A percentile compares a stretch with the other conserved stretches of the same genome.
phyloP scores from a whole-genome alignment of 1,284 basidiomycete genomes.

The Cerioporus squamosus region DNA sequence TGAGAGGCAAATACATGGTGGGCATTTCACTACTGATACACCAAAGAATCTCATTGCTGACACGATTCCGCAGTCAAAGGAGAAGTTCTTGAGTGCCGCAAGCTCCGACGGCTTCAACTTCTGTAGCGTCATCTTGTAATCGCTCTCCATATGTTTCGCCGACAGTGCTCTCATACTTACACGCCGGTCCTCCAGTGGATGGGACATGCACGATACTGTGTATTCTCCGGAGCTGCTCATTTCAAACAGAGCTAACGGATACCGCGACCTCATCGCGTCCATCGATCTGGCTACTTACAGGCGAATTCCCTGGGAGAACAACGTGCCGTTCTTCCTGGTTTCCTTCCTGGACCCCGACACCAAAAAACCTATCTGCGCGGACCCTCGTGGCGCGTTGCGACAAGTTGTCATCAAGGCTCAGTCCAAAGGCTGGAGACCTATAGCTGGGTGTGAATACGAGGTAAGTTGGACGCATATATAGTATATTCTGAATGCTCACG shows the following conservation, averaged over 20 bases:
- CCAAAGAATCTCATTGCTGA: neutral
- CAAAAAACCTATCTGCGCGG: slow-evolving; percentile 74
- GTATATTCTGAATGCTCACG: neutral
- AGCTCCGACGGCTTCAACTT: slow-evolving; percentile 88
- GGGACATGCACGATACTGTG: slow-evolving; percentile 87
- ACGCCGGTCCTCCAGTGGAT: slow-evolving; percentile 56
- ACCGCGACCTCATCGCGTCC: slow-evolving; percentile 83
- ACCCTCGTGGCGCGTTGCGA: slow-evolving; percentile 84
- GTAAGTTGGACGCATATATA: slow-evolving; percentile 42
- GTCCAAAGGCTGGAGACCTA: slow-evolving; percentile 59
- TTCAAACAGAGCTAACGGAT: slow-evolving; percentile 91
- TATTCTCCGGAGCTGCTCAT: slow-evolving; percentile 88
- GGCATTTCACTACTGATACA: slow-evolving; percentile 13
- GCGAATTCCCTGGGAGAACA: slow-evolving; percentile 90
- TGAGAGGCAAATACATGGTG: slow-evolving; percentile 94
- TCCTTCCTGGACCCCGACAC: slow-evolving; percentile 89
- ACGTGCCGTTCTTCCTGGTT: slow-evolving; percentile 92
- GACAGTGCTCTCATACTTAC: neutral
- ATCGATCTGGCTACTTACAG: slow-evolving; percentile 88
- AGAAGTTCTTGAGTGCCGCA: slow-evolving; percentile 90
- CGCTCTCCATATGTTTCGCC: slow-evolving; percentile 2
- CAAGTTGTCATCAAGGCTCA: slow-evolving; percentile 57
- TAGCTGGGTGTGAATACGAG: slow-evolving; percentile 92
- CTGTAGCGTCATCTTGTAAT: slow-evolving; percentile 87
- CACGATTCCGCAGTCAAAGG: slow-evolving; percentile 66